Conservation (phyloP, 805 yeast species). For the Babjeviella inositovora region DNA sequence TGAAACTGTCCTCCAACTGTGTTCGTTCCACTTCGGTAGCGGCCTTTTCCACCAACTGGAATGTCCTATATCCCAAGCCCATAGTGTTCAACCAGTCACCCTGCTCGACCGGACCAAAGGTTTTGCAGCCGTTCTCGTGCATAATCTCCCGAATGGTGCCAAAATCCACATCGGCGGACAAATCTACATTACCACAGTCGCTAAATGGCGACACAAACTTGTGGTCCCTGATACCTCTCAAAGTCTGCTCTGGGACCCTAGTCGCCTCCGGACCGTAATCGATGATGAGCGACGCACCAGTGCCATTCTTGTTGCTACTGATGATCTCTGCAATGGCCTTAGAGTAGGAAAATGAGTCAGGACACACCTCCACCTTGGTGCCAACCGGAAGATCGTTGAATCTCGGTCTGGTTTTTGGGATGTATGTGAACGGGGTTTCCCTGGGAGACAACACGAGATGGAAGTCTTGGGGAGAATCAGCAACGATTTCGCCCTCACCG, state of each 20-base stretch:
- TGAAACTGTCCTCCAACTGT: conserved; percentile 32
- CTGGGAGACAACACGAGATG: conserved; percentile 39
- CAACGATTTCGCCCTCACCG: conserved; percentile 1
- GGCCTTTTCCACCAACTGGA: conserved; percentile 32
- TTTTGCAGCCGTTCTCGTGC: conserved; percentile 8
- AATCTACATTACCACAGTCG: conserved; percentile 69
- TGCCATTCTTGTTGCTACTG: conserved; percentile 10
- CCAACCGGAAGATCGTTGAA: conserved; percentile 35
- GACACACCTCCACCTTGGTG: conserved; percentile 55
- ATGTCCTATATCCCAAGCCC: conserved; percentile 61
- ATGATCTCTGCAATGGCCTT: conserved; percentile 31
- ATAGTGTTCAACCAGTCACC: conserved; percentile 65
- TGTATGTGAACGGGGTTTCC: conserved; percentile 44
- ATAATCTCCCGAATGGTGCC: conserved; percentile 29
- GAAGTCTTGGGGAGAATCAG: conserved; percentile 17
- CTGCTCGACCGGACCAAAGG: conserved; percentile 52
- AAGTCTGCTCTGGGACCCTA: conserved; percentile 54
- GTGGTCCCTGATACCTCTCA: conserved; percentile 63
- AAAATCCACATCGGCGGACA: conserved; percentile 77
- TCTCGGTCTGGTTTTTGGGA: conserved; percentile 35
- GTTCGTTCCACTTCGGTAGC: conserved; percentile 18
- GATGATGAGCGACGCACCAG: conserved; percentile 57
- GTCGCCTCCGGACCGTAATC: conserved; percentile 59
- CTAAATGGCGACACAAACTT: conserved; percentile 59
- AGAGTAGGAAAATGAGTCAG: conserved; percentile 51